phyloP scores from a whole-genome alignment of 139 green algal species.

The Chlorella sp. region DNA sequence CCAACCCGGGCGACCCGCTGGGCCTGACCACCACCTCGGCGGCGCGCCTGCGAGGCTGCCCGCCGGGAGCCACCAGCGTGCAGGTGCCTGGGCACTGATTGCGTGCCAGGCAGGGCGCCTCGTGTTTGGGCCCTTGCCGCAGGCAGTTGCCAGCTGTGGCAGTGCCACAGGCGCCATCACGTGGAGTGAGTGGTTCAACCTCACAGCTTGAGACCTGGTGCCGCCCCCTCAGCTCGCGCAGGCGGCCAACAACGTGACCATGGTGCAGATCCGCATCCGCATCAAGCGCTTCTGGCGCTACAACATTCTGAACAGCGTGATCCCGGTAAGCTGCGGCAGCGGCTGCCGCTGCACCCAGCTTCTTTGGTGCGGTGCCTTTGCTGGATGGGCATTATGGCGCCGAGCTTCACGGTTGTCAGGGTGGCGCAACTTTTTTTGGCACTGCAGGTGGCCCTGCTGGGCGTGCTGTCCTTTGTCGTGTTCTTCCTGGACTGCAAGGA shows the following conservation, averaged over 20 bases:
- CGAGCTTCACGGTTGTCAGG: too few relatives aligned
- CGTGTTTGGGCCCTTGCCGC: too few relatives aligned
- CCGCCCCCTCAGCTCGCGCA: not conserved
- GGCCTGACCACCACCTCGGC: conserved; percentile 15
- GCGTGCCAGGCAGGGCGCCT: too few relatives aligned
- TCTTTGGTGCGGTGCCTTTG: too few relatives aligned
- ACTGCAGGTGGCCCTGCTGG: conserved; percentile 21
- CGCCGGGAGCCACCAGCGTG: not conserved
- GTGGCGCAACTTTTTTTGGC: too few relatives aligned
- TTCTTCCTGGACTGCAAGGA: conserved; percentile 36
- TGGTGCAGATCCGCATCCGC: not conserved
- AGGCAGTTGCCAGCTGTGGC: too few relatives aligned
- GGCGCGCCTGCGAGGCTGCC: not conserved
- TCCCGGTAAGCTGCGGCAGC: too few relatives aligned
- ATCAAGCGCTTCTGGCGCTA: conserved; percentile 16
- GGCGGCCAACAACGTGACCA: conserved; percentile 1
- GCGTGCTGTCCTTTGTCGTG: conserved; percentile 35
- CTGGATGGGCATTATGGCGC: too few relatives aligned
- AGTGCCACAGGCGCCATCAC: too few relatives aligned
- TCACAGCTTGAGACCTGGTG: not conserved
- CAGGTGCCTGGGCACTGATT: too few relatives aligned
- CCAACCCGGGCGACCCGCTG: not conserved
- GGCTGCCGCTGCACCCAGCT: too few relatives aligned
- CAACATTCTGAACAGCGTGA: conserved; percentile 17
- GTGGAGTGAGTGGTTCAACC: too few relatives aligned